Evolutionary conservation across 345 rosid species (phyloP).

Genomic region (Dipteronia dyeriana): DNA sequence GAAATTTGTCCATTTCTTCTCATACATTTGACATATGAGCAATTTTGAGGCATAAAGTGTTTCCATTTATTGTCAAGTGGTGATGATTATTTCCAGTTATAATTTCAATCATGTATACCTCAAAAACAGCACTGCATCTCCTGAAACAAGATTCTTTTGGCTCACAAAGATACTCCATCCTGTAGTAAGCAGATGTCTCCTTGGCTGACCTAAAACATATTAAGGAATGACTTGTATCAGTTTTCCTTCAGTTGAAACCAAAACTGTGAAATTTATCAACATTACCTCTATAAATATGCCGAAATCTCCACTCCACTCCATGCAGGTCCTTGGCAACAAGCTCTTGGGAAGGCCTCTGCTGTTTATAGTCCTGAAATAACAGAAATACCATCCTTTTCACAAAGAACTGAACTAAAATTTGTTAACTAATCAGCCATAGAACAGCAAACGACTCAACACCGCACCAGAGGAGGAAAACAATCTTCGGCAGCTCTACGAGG

Average conservation of each 20-base stretch:
- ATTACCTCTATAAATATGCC: slow-evolving; percentile 87
- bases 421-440: background rate
- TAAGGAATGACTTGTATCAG: slow-evolving; percentile 14
- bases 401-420: background rate
- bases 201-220: slow-evolving; percentile 80
- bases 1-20: slow-evolving; percentile 1
- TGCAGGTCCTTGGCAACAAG: slow-evolving; percentile 87
- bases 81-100: background rate
- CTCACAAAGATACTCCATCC: slow-evolving; percentile 97
- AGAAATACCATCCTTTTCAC: slow-evolving; percentile 4
- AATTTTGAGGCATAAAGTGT: background rate
- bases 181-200: slow-evolving; percentile 94
- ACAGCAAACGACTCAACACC: slow-evolving; percentile 4
- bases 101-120: slow-evolving; percentile 44
- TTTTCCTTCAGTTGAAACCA: slow-evolving; percentile 17
- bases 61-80: background rate
- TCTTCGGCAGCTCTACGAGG: slow-evolving; percentile 93
- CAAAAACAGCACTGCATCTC: slow-evolving; percentile 90
- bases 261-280: slow-evolving; percentile 13
- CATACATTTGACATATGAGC: background rate
- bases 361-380: slow-evolving; percentile 69
- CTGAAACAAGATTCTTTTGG: slow-evolving; percentile 88
- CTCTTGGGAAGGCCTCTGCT: slow-evolving; percentile 91
- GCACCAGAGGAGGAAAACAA: slow-evolving; percentile 81
- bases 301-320: slow-evolving; percentile 87